phyloP scores from a whole-genome alignment of 2,329 filamentous ascomycete species.

The Thielaviopsis punctulata region DNA sequence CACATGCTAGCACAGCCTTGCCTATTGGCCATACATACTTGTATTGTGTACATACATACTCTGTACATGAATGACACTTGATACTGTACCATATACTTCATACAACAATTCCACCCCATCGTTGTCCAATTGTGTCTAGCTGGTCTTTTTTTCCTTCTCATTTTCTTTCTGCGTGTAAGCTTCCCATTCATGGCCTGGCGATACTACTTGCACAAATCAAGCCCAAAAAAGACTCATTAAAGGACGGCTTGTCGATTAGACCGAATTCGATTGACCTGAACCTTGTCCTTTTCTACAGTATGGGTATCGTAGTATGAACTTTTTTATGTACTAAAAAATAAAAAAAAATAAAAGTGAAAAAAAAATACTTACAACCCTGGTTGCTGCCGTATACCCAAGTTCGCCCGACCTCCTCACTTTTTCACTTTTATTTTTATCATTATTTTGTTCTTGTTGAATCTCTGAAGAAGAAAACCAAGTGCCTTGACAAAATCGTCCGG shows the following conservation, averaged over 20 bases:
- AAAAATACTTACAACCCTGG: conserved; percentile 2
- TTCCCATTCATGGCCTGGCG: neutral
- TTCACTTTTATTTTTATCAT: neutral
- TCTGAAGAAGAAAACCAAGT: too few relatives aligned
- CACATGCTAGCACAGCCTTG: too few relatives aligned
- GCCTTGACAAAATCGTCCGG: too few relatives aligned
- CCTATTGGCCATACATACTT: too few relatives aligned
- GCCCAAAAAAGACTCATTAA: neutral
- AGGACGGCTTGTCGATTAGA: neutral
- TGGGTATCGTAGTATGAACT: neutral
- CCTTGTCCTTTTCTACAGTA: neutral
- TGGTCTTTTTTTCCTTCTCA: neutral
- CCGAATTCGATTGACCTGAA: neutral
- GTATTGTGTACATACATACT: too few relatives aligned
- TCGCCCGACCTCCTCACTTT: conserved; percentile 10
- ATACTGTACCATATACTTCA: too few relatives aligned
- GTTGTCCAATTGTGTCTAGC: neutral
- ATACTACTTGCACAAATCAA: neutral
- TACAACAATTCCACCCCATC: too few relatives aligned
- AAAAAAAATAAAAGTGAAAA: conserved; percentile 1
- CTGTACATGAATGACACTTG: too few relatives aligned
- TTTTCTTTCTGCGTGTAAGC: neutral
- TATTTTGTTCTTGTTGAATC: neutral
- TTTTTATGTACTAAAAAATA: neutral
- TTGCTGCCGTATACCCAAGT: conserved; percentile 2